Percentiles rank a stretch among this genome's conserved stretches.
These are phyloP conservation scores for Ilex paraguariensis DNA, from an alignment of 305 asterid species.

Conservation along the genomic window DNA sequence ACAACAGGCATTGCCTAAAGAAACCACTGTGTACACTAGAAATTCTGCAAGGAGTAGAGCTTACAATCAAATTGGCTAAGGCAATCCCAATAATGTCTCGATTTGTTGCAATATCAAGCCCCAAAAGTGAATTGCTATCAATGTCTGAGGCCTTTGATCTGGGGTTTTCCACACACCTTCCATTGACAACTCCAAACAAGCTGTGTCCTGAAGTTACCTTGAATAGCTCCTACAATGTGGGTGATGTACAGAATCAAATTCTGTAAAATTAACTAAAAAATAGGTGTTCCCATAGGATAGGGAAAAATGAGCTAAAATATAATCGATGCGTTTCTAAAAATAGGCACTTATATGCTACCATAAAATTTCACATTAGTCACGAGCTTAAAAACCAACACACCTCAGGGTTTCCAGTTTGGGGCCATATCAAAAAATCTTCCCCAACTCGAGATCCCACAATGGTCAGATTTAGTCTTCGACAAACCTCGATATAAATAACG, in stretches of 20 bases:
- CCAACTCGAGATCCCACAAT: conserved; percentile 96
- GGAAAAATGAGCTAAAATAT: too few species aligned
- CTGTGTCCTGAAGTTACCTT: conserved; percentile 74
- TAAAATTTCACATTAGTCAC: not conserved
- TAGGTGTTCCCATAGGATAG: too few species aligned
- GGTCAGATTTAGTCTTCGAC: conserved; percentile 79
- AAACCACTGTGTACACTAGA: not conserved
- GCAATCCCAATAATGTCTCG: conserved; percentile 87
- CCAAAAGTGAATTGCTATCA: conserved; percentile 63
- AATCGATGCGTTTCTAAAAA: too few species aligned
- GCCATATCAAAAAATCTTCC: conserved; percentile 97
- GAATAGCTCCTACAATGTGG: conserved; percentile 62
- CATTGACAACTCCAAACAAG: conserved; percentile 78
- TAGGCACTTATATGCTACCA: too few species aligned
- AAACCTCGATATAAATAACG: conserved; percentile 86
- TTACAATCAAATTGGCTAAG: conserved; percentile 88
- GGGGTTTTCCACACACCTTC: conserved; percentile 90
- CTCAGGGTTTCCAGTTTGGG: conserved; percentile 86
- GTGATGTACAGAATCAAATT: not conserved
- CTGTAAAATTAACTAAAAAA: too few species aligned
- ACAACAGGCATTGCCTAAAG: too few species aligned
- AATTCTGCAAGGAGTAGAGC: conserved; percentile 19
- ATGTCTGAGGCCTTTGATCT: conserved; percentile 90
- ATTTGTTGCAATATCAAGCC: conserved; percentile 82
- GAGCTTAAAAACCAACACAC: conserved; percentile 27